Evolutionary conservation across 2,329 filamentous ascomycete species (phyloP), one percentile per base, ranked within the genome.

Genomic region (Ascosphaera aggregata): DNA sequence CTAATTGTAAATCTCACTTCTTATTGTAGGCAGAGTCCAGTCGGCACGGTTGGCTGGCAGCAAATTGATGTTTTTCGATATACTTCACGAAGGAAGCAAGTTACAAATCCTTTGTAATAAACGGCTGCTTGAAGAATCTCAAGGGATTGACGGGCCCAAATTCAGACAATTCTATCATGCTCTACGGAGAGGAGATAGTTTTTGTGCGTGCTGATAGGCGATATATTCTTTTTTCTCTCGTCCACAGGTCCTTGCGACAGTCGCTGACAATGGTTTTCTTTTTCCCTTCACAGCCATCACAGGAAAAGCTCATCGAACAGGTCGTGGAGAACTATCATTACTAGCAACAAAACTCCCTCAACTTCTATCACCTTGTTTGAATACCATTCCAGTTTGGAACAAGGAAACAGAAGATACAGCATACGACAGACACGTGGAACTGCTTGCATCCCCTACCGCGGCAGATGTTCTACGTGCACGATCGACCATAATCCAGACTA

Each of bases 401-500:
- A 66, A 67, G 37, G 73, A 84, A 51, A 65, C 71, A 34, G 79
- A 86, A 54, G 78, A 71, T 27, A 73, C 73, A 46, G 74, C 77
- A 31, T 71, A 77, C 44, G 73, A 78, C 46, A 80, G 82, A 17
- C 85, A 95, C 59, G 67, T 93, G 31, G 81, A 94, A 55, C 72
- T 92, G 56, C 67, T 94, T 20, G 75, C 86, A 41, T 80, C 86
- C 54, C 66, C 65, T 24, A 60, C 68, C 79, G 36, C 73, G 84
- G 40, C 71, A 91, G 43, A 78, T 85, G 42, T 80, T 95, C 58
- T 68, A 82, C 51, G 84, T 80, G 31, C 73, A 89, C 40, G 22
- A n/a, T 73, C 81, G 51, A 84, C 81, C 69, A 85, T 95, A 52
- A 73, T 92, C 54, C 74, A 71, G 44, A 94, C 82, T 55, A 78